Percentiles rank a stretch among this genome's conserved stretches.
Evolutionary conservation across 768 basidiomycete genomes (phyloP).

Genomic region (Ephemerocybe angulata): DNA sequence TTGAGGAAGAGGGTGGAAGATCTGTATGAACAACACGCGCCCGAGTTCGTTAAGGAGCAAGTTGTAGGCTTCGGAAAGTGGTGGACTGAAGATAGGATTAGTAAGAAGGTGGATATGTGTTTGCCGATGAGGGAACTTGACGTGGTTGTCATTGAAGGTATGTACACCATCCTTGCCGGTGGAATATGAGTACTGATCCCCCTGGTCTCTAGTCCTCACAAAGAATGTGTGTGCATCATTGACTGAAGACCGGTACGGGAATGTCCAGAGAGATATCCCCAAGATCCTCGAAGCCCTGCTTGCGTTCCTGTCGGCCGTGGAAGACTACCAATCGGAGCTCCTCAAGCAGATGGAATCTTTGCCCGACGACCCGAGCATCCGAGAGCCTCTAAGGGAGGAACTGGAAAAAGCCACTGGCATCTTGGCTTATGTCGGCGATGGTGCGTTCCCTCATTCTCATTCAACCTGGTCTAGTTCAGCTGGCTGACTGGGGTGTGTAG

Average conservation of each 20-base stretch:
- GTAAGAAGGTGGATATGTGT: conserved; percentile 49
- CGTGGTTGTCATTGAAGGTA: conserved; percentile 60
- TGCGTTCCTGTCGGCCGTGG: conserved; percentile 61
- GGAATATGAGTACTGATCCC: background rate
- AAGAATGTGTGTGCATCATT: conserved; percentile 69
- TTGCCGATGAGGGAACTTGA: conserved; percentile 64
- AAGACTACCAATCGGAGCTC: conserved; percentile 59
- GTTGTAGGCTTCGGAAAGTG: conserved; percentile 33
- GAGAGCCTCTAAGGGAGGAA: conserved; percentile 42
- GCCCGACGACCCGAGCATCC: conserved; percentile 32
- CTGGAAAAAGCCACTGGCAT: conserved; percentile 52
- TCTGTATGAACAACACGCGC: conserved; percentile 23
- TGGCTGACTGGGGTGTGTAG: conserved; percentile 29
- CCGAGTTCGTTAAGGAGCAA: conserved; percentile 25
- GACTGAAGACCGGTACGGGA: conserved; percentile 76
- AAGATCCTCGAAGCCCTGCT: conserved; percentile 75
- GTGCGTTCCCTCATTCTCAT: conserved; percentile 37
- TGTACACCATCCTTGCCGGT: conserved; percentile 13
- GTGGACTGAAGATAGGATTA: conserved; percentile 57
- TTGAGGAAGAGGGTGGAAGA: background rate
- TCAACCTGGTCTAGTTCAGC: background rate
- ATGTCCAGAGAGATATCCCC: conserved; percentile 82
- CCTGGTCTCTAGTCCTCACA: conserved; percentile 50
- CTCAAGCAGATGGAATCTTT: conserved; percentile 18
- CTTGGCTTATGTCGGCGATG: conserved; percentile 51